Percentiles rank a stretch among this genome's conserved stretches.
These are phyloP conservation scores for Sordariomycetes sp. DNA, from an alignment of 2,329 filamentous ascomycete genomes.

Conservation along the genomic window DNA sequence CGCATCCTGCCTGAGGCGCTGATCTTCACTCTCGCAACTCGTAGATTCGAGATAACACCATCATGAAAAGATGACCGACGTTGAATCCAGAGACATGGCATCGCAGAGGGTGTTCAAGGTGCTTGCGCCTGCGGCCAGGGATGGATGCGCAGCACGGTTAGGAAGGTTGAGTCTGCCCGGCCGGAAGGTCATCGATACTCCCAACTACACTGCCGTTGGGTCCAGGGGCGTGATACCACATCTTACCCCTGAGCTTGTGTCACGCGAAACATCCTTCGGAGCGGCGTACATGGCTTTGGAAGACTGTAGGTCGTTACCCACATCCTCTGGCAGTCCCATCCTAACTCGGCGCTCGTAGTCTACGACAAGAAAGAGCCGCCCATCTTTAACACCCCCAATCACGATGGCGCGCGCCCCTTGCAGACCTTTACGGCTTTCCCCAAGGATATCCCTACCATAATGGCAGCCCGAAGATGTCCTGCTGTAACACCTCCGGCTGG, in stretches of 20 bases:
- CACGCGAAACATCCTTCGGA: constrained; percentile 52
- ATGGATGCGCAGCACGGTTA: constrained; percentile 31
- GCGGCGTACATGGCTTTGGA: constrained; percentile 79
- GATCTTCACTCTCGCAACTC: too few relatives aligned
- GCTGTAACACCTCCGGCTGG: constrained; percentile 62
- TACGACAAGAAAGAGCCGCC: constrained; percentile 44
- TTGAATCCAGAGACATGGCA: too few relatives aligned
- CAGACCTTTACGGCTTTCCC: constrained; percentile 71
- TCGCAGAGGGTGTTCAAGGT: constrained; percentile 2
- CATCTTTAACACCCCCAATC: constrained; percentile 30
- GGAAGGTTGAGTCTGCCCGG: constrained; percentile 55
- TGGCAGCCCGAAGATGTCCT: constrained; percentile 71
- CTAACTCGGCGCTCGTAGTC: constrained; percentile 26
- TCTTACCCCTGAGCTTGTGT: constrained; percentile 75
- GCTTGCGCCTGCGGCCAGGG: not conserved
- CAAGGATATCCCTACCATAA: constrained; percentile 53
- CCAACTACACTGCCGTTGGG: constrained; percentile 69
- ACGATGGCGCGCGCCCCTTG: constrained; percentile 42
- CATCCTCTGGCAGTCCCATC: constrained; percentile 5
- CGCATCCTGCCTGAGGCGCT: too few relatives aligned
- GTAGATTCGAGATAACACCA: too few relatives aligned
- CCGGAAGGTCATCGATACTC: constrained; percentile 65
- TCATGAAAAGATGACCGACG: too few relatives aligned
- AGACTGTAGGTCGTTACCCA: constrained; percentile 61
- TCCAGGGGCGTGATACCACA: constrained; percentile 84